Evolutionary conservation across 2,329 filamentous ascomycete species (phyloP).

Genomic region (Trichoderma sp.): DNA sequence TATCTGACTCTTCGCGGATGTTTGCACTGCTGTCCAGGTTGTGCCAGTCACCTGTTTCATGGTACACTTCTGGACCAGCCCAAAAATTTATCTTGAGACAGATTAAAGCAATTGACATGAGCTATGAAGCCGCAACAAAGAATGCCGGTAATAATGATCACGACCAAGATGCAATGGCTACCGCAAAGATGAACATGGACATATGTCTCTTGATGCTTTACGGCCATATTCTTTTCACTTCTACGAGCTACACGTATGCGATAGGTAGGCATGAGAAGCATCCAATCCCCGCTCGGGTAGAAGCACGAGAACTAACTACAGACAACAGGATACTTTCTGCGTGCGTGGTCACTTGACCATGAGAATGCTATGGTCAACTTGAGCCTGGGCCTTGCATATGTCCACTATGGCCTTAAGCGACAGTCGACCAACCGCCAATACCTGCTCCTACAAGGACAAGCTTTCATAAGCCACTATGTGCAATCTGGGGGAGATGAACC

Average conservation of each 20-base stretch:
- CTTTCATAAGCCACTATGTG: conserved; percentile 63
- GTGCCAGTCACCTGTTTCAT: conserved; percentile 69
- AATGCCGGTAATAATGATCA: conserved; percentile 30
- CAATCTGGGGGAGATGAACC: conserved; percentile 23
- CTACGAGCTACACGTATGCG: conserved; percentile 79
- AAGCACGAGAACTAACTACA: not conserved
- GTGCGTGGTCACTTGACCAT: conserved; percentile 72
- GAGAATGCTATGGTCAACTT: conserved; percentile 78
- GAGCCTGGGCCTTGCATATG: conserved; percentile 78
- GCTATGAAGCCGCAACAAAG: conserved; percentile 44
- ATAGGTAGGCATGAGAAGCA: conserved; percentile 58
- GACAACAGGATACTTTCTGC: conserved; percentile 73
- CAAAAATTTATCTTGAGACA: conserved; percentile 92
- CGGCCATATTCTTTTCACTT: conserved; percentile 83
- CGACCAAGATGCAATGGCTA: not conserved
- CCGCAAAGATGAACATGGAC: conserved; percentile 56
- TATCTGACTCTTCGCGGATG: conserved; percentile 81
- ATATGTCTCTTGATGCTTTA: conserved; percentile 83
- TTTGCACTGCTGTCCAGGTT: conserved; percentile 78
- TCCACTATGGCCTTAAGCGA: conserved; percentile 86
- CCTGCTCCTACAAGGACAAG: conserved; percentile 79
- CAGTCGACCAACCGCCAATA: conserved; percentile 90
- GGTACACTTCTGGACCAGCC: conserved; percentile 77
- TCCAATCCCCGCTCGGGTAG: not conserved
- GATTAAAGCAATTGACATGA: conserved; percentile 83